A percentile compares a stretch with the other conserved stretches of the same genome.
Conservation (phyloP, 225 moss, liverwort and hornwort species). For the Ulota crispa region DNA sequence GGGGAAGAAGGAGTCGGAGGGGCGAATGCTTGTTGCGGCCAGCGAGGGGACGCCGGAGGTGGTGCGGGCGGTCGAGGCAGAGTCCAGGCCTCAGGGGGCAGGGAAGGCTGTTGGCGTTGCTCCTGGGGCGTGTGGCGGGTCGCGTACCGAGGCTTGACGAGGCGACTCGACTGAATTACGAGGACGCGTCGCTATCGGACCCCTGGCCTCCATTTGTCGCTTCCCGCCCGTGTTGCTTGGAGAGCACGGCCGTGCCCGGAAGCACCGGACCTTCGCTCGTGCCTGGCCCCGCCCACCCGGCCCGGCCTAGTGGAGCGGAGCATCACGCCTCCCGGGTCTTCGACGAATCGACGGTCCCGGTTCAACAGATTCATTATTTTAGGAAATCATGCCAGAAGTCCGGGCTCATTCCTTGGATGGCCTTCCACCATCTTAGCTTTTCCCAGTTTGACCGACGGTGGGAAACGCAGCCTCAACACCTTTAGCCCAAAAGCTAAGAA, state of each 20-base stretch:
- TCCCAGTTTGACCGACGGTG: neutral
- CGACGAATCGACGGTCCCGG: neutral
- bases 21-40: neutral
- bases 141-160: neutral
- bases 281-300: neutral
- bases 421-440: neutral
- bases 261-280: neutral
- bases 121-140: neutral
- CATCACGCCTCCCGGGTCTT: neutral
- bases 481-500: neutral
- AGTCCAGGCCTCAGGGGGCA: neutral
- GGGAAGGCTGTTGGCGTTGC: neutral
- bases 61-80: neutral
- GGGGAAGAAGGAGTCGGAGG: neutral
- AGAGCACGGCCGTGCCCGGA: neutral
- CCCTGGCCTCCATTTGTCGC: neutral
- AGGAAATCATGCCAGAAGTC: neutral
- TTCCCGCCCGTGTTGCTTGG: neutral
- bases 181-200: neutral
- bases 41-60: slow-evolving; percentile 27
- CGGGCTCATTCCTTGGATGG: too few relatives aligned
- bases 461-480: neutral
- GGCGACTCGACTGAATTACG: slow-evolving; percentile 28
- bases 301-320: neutral
- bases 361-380: neutral